These are phyloP conservation scores for Trichopus zeylanicus DNA, from an alignment of 116 monocot genomes.

Conservation along the genomic window DNA sequence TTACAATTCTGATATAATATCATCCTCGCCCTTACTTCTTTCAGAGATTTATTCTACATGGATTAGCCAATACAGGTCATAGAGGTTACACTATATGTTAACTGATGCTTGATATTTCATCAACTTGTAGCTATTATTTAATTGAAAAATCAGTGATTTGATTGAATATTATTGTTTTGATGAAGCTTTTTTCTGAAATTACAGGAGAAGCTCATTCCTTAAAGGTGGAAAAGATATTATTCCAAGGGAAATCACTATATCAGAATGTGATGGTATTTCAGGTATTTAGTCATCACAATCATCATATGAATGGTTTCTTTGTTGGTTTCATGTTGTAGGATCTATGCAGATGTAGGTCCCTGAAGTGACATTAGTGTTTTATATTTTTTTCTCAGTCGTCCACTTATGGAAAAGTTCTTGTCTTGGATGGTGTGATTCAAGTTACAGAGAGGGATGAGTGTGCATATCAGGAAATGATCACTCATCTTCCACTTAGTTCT, in stretches of 20 bases:
- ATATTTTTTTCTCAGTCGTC: constrained; percentile 54
- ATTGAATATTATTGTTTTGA: no score
- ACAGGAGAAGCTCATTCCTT: constrained; percentile 80
- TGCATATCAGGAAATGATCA: constrained; percentile 97
- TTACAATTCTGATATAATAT: no score
- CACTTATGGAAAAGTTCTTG: constrained; percentile 91
- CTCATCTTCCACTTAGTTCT: constrained; percentile 88
- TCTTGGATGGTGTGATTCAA: constrained; percentile 96
- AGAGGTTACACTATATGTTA: no score
- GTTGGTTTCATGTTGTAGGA: neutral
- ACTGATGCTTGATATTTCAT: no score
- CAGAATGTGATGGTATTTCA: constrained; percentile 91
- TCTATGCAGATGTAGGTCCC: neutral
- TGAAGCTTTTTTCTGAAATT: constrained; percentile 1
- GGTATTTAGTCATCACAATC: constrained; percentile 28
- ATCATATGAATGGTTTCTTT: neutral
- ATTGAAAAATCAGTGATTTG: no score
- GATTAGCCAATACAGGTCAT: no score
- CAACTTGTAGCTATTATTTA: no score
- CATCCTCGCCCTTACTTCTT: no score
- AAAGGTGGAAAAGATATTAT: constrained; percentile 67
- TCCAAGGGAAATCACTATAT: constrained; percentile 79
- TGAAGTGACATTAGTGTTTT: neutral
- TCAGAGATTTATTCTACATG: no score
- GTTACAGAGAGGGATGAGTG: constrained; percentile 95